Evolutionary conservation across 2,329 filamentous ascomycete genomes (phyloP), one percentile per base, ranked within the genome.

Genomic region (Aspergillus floridensis): DNA sequence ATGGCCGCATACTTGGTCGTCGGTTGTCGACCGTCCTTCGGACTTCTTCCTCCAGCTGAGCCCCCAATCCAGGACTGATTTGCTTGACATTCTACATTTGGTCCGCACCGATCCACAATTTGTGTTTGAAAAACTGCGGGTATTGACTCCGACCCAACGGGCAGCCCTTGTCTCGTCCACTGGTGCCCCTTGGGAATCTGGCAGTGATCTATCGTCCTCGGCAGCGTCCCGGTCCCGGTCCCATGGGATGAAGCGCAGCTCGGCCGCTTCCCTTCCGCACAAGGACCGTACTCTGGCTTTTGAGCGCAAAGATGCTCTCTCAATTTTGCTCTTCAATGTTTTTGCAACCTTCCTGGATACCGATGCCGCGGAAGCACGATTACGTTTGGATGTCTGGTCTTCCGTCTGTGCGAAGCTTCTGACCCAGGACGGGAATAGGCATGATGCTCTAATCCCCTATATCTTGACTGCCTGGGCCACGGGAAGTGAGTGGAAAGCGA

Each of bases 401-500:
- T 90, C 89, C 12, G 87, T 90, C 35, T 92, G 93, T 75, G 92
- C 93, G 41, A 88, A 88, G 66, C 81, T 98, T 64, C 90, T 98
- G 58, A 86, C 86, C 50, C 86, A 92, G 63, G 87, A 86, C 68
- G 92, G 89, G 71, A 86, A 86, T 32, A 90, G 87, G 57, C 88
- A 88, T 65, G 90, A 95, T 71, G 88, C 90, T 58, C 89, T 97
- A 58, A 83, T 97, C 59, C 88, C 91, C 63, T 88, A 90, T 51
- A 86, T 97, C 35, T 83, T 99, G 53, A 93, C 95, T 74, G 88
- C 91, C 58, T 98, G 92, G 90, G 88, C 91, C 54, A 83, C 87
- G 58, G 90, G 93, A 83, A 87, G 91, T 63, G 88, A 93, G 74
- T 98, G 93, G 93, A 90, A 91, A 46, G 92, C 92, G 59, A 92